Percentiles rank a stretch among this genome's conserved stretches.
These are phyloP conservation scores for Beauveria rudraprayagi DNA, from an alignment of 2,329 filamentous ascomycete species.

Conservation along the genomic window DNA sequence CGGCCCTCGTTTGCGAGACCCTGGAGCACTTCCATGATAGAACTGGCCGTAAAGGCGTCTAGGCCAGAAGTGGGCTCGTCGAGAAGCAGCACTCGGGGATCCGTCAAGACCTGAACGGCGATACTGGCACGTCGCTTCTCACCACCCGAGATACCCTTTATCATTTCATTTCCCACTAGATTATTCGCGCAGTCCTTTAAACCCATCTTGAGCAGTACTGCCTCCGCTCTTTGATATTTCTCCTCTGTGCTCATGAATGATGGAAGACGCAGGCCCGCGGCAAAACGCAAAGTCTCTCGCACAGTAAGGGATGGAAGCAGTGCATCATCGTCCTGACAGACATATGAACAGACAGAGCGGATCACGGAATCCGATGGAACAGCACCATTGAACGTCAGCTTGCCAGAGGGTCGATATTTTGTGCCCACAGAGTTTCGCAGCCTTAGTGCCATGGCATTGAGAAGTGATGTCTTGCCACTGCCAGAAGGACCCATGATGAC, in stretches of 20 bases:
- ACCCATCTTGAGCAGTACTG: slow-evolving; percentile 66
- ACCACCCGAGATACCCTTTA: slow-evolving; percentile 73
- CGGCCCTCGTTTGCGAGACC: slow-evolving; percentile 65
- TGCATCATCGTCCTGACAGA: slow-evolving; percentile 71
- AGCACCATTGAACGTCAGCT: slow-evolving; percentile 62
- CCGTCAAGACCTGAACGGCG: slow-evolving; percentile 68
- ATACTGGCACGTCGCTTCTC: slow-evolving; percentile 73
- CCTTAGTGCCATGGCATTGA: slow-evolving; percentile 65
- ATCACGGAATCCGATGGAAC: slow-evolving; percentile 61
- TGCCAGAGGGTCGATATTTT: slow-evolving; percentile 52
- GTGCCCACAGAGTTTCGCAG: slow-evolving; percentile 55
- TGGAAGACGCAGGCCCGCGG: slow-evolving; percentile 63
- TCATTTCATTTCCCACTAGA: slow-evolving; percentile 60
- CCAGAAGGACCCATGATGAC: slow-evolving; percentile 77
- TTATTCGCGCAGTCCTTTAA: slow-evolving; percentile 73
- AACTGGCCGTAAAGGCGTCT: slow-evolving; percentile 70
- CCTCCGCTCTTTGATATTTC: slow-evolving; percentile 60
- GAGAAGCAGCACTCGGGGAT: slow-evolving; percentile 63
- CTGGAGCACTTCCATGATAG: slow-evolving; percentile 66
- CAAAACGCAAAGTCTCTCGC: slow-evolving; percentile 63
- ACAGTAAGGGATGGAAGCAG: slow-evolving; percentile 67
- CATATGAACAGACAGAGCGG: slow-evolving; percentile 65
- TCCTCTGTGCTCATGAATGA: slow-evolving; percentile 61
- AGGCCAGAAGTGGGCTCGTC: slow-evolving; percentile 72
- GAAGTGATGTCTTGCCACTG: slow-evolving; percentile 65